These are phyloP conservation scores for Aureobasidium vineae DNA, from an alignment of 2,329 filamentous ascomycete species.

Conservation along the genomic window DNA sequence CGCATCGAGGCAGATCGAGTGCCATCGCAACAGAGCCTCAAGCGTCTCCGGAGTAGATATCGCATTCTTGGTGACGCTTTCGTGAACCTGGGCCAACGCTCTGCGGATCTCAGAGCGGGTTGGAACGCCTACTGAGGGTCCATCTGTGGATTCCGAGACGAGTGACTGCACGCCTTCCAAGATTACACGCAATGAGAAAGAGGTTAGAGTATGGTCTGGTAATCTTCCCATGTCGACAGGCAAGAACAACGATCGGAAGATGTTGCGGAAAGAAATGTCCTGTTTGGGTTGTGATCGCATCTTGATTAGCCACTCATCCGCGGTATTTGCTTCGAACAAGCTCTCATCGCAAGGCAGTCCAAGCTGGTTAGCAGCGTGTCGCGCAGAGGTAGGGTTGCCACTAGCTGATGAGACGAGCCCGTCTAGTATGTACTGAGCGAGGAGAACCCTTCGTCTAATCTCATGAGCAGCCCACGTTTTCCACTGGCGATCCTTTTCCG, in stretches of 20 bases:
- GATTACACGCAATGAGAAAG: slow-evolving; percentile 45
- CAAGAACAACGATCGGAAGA: slow-evolving; percentile 44
- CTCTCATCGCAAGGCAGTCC: slow-evolving; percentile 44
- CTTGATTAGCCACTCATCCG: slow-evolving; percentile 44
- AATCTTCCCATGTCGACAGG: slow-evolving; percentile 8
- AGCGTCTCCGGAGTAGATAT: slow-evolving; percentile 42
- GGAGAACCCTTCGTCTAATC: slow-evolving; percentile 46
- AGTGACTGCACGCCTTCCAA: slow-evolving; percentile 48
- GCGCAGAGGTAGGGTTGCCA: slow-evolving; percentile 45
- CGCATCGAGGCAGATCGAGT: slow-evolving; percentile 47
- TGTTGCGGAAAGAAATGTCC: slow-evolving; percentile 42
- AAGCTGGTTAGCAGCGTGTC: slow-evolving; percentile 46
- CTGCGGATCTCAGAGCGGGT: slow-evolving; percentile 42
- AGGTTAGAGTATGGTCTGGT: slow-evolving; percentile 40
- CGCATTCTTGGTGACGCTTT: slow-evolving; percentile 41
- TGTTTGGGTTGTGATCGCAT: slow-evolving; percentile 38
- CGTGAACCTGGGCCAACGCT: slow-evolving; percentile 44
- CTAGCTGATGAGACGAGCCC: slow-evolving; percentile 48
- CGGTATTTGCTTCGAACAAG: slow-evolving; percentile 43
- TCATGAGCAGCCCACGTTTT: slow-evolving; percentile 46
- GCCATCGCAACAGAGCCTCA: slow-evolving; percentile 47
- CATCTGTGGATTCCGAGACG: slow-evolving; percentile 43
- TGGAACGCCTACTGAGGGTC: slow-evolving; percentile 43
- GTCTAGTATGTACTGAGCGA: slow-evolving; percentile 49
- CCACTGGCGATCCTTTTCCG: slow-evolving; percentile 46